These are phyloP conservation scores for Saccharomycopsis babjevae DNA, from an alignment of 805 yeast genomes.

Conservation along the genomic window DNA sequence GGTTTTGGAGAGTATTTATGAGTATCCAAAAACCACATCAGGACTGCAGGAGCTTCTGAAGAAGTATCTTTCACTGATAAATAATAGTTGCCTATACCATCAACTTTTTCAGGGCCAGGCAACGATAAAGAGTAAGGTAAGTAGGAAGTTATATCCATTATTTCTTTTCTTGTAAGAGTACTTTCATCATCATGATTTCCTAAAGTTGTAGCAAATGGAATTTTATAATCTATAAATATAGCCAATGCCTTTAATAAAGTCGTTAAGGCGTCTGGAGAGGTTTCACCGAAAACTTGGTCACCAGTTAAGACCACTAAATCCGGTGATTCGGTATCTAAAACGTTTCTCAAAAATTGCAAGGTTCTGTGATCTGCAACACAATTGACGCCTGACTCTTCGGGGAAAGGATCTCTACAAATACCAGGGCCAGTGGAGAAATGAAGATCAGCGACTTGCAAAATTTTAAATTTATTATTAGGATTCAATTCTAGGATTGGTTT, in stretches of 20 bases:
- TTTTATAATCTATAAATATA: conserved; percentile 54
- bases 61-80: conserved; percentile 39
- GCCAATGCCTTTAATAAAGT: conserved; percentile 66
- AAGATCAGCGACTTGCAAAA: conserved; percentile 83
- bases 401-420: conserved; percentile 63
- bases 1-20: conserved; percentile 65
- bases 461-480: conserved; percentile 49
- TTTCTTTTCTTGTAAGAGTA: conserved; percentile 43
- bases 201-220: conserved; percentile 78
- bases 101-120: conserved; percentile 54
- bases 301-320: conserved; percentile 84
- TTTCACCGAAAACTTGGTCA: conserved; percentile 80
- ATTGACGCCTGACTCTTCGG: conserved; percentile 33
- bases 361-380: conserved; percentile 82
- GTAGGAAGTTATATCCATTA: conserved; percentile 44
- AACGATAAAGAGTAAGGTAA: conserved; percentile 62
- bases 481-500: conserved; percentile 29
- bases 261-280: conserved; percentile 71
- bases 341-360: conserved; percentile 43
- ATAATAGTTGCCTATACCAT: conserved; percentile 79
- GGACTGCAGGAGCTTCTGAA: conserved; percentile 34
- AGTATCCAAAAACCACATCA: conserved; percentile 73
- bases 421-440: conserved; percentile 86
- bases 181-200: conserved; percentile 97
- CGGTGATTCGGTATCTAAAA: conserved; percentile 68